Base-by-base conservation (phyloP, 1,139 yeast genomes). In the Taphrina sp. region DNA sequence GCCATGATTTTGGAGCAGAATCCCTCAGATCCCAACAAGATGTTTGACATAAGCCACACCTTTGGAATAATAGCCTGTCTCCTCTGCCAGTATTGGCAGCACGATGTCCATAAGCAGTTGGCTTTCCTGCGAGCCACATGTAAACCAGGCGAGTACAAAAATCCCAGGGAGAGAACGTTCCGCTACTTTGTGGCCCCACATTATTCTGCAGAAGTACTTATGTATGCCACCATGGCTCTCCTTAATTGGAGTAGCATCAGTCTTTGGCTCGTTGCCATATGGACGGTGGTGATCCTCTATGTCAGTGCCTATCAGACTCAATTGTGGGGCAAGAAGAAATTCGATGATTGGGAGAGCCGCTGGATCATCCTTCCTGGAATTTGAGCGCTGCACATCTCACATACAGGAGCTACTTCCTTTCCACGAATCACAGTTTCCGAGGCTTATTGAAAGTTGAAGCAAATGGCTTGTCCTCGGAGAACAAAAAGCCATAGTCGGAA, bases 131-230 rank as follows among this genome's bases (percentile, higher is more conserved):
- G 58, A 16, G 14, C 22, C 5, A 26, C 14, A 5, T 46, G 49
- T 29, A 37, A 24, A 24, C 29, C 34, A 1, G 71, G 71, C 20
- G 89, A 89, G 67, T 90, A 90, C 68, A 72, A 82, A 0, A 65
- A 79, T 31, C 96, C 96, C 0, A 65, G 66, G 0, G 68, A 68
- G 37, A 75, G 82, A 1, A 64, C 81, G 46, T 83, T 87, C 67
- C 68, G 68, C 37, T 64, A 65, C 12, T 74, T 79, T 1, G 76
- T 84, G 10, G 83, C 89, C 64, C 90, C 96, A 0, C 96, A 90
- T 67, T 90, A 89, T 64, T 72, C 83, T 16, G 85, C 85, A 63
- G 97, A 90, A 66, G 71, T 86, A 1, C 57, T 78, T 26, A 77
- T 89, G 17, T 90, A 90, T 64, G 45, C 74, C 0, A 65, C 79